A percentile compares a stretch with the other conserved stretches of the same genome.
These are phyloP conservation scores for Speleostelium caveatum DNA, from an alignment of 78 protist species.

Conservation along the genomic window DNA sequence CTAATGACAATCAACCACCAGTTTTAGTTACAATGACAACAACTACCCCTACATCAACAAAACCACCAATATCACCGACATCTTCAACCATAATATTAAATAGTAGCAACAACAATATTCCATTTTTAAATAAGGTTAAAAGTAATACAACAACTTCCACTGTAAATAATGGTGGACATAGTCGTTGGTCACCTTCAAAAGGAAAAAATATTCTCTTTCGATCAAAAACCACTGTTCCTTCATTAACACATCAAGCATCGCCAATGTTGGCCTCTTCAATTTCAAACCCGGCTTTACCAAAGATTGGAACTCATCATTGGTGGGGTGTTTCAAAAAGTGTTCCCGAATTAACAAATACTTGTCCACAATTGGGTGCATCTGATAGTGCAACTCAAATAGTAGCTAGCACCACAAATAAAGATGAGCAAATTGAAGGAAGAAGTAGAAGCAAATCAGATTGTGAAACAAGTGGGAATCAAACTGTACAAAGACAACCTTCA, in stretches of 20 bases:
- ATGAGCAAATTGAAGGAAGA: background rate
- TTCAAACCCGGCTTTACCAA: conserved; percentile 14
- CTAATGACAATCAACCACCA: too few species aligned
- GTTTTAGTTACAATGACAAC: too few species aligned
- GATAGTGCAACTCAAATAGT: background rate
- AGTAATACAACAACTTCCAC: background rate
- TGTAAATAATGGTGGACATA: background rate
- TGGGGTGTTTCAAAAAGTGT: conserved; percentile 51
- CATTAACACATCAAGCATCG: background rate
- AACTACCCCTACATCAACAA: background rate
- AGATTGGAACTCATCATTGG: conserved; percentile 58
- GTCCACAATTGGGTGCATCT: background rate
- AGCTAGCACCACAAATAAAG: background rate
- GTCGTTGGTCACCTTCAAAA: conserved; percentile 46
- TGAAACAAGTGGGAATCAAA: background rate
- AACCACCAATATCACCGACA: background rate
- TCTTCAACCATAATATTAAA: background rate
- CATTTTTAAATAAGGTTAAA: background rate
- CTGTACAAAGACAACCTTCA: conserved; percentile 17
- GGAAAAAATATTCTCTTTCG: conserved; percentile 9
- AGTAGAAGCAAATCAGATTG: background rate
- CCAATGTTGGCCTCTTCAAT: background rate
- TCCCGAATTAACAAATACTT: background rate
- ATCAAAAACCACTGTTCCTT: conserved; percentile 42
- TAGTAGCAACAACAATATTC: conserved; percentile 16